Evolutionary conservation across 1,139 yeast species (phyloP).

Genomic region (Candida sp.): DNA sequence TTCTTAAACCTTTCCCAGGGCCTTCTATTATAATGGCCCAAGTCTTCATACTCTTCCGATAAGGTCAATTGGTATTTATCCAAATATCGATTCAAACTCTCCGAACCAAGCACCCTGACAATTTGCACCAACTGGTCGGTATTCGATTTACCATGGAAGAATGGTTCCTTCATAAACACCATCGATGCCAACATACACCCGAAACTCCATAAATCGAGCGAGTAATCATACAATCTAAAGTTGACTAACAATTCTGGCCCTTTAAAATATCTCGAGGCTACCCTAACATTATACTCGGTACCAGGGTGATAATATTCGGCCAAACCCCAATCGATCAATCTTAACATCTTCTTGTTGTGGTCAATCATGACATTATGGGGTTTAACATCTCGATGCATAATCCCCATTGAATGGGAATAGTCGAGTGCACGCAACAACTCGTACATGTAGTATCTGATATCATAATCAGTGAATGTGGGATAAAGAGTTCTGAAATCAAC

Average conservation of each 20-base stretch:
- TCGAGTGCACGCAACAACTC: constrained; percentile 89
- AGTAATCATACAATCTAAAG: constrained; percentile 89
- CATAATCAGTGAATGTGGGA: constrained; percentile 83
- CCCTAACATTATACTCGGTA: constrained; percentile 93
- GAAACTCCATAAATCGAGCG: constrained; percentile 93
- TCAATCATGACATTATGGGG: constrained; percentile 99
- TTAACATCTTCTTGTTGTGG: constrained; percentile 64
- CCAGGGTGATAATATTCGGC: constrained; percentile 98
- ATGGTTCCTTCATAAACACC: constrained; percentile 94
- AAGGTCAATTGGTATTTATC: constrained; percentile 73
- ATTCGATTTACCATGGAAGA: constrained; percentile 95
- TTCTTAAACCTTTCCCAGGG: constrained; percentile 89
- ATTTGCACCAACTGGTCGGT: constrained; percentile 96
- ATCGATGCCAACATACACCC: constrained; percentile 99
- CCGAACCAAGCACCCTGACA: constrained; percentile 90
- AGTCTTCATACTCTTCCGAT: constrained; percentile 79
- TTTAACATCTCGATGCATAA: constrained; percentile 98
- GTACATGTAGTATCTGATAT: constrained; percentile 84
- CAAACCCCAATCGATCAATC: constrained; percentile 97
- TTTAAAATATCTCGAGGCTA: constrained; percentile 96
- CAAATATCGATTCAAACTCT: constrained; percentile 70
- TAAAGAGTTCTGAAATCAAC: constrained; percentile 87
- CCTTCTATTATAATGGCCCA: constrained; percentile 76
- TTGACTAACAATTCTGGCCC: constrained; percentile 98
- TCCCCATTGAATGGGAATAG: constrained; percentile 95